Evolutionary conservation across 2,329 filamentous ascomycete genomes (phyloP).

Genomic region (Penicillium verrucosum): DNA sequence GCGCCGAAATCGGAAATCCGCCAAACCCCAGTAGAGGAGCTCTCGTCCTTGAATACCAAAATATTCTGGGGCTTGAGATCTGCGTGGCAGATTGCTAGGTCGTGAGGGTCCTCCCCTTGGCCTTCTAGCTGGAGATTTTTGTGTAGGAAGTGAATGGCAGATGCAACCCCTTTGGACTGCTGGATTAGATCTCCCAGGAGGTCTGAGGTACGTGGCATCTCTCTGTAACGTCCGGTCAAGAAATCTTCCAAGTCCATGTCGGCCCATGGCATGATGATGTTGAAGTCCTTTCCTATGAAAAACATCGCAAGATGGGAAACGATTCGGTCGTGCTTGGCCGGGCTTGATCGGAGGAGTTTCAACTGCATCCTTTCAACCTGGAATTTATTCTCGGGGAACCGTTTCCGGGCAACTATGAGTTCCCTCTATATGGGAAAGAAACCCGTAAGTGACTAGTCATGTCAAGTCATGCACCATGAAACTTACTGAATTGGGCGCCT

Average conservation of each 20-base stretch:
- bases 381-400: not conserved
- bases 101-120: not conserved
- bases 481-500: not conserved
- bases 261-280: conserved; percentile 17
- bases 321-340: conserved; percentile 7
- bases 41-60: conserved; percentile 11
- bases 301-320: conserved; percentile 9
- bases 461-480: not conserved
- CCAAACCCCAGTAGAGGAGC: conserved; percentile 20
- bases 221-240: not conserved
- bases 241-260: conserved; percentile 19
- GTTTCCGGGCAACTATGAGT: not conserved
- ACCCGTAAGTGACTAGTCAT: not conserved
- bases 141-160: conserved; percentile 16
- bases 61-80: conserved; percentile 15
- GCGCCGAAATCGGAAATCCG: conserved; percentile 27
- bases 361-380: not conserved
- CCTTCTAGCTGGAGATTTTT: not conserved
- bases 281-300: conserved; percentile 9
- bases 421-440: not conserved
- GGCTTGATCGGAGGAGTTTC: not conserved
- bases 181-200: conserved; percentile 8
- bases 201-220: not conserved
- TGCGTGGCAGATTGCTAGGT: not conserved
- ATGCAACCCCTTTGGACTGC: conserved; percentile 12